Evolutionary conservation across 768 basidiomycete species (phyloP), one percentile per base, ranked within the genome.

Genomic region (Boletus coccyginus): DNA sequence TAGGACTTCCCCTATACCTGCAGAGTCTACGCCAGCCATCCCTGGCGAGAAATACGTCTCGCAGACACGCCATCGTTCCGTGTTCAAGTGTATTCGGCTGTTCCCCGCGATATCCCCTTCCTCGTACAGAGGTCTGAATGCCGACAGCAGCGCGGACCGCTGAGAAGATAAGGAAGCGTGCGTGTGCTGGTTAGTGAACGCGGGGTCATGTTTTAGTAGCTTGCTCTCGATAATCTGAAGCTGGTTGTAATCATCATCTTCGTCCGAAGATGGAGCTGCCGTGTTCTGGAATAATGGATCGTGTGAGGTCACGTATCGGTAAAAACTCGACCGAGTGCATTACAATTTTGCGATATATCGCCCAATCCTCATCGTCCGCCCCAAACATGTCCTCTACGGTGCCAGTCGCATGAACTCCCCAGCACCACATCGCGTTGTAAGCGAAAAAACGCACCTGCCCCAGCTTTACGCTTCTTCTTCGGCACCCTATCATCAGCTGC

Each of bases 261-360:
- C 96, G 58, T 94, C 91, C 0, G 92, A 94, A 14, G 94, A 90
- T 12, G 75, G 78, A 1, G 78, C 77, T 5, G 85, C 79, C 5
- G 80, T 83, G 66, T 91, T 91, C 90, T 92, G 58, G 14, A 19
- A 52, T 7, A 60, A 17, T 8, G 31, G 13, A 44, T 6, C 42
- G 2, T 52, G 51, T 52, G 41, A 52, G 38, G 24, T 50, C 39
- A 35, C 2, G 19, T 3, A 36, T 21, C 16, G 16, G 41, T 31
- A 19, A 9, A 43, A 36, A 14, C 9, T 29, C 1, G 33, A 32
- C 31, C 8, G 4, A 11, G 70, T 83, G 60, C 29, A 24, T 66
- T 68, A 95, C 95, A 56, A 99, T 94, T 74, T 98, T 94, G 61
- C 96, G 91, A 68, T 98, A 98, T 56, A 98, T 94, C 0, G 88